These are phyloP conservation scores for Leishmania martiniquensis DNA, from an alignment of 208 protist genomes.

Conservation along the genomic window DNA sequence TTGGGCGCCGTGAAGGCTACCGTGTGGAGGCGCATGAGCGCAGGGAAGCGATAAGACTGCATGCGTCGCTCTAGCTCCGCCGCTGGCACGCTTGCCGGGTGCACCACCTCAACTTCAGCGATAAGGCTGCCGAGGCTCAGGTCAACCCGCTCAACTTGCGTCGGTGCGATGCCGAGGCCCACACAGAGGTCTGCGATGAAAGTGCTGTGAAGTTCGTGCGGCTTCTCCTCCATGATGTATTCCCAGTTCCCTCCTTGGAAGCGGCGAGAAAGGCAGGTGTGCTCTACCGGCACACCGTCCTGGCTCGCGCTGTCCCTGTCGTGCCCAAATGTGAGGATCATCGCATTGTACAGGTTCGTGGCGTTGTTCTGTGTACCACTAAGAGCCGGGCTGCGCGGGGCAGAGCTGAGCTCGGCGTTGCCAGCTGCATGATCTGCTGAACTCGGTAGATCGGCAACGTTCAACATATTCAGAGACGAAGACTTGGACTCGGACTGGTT, in stretches of 20 bases:
- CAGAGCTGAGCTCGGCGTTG: conserved; percentile 3
- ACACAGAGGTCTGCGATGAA: conserved; percentile 50
- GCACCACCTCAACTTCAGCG: conserved; percentile 45
- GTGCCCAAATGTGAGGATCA: not conserved
- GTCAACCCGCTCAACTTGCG: conserved; percentile 38
- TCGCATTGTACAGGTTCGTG: not conserved
- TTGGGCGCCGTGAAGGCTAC: conserved; percentile 36
- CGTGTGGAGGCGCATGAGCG: conserved; percentile 37
- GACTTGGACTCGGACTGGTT: not conserved
- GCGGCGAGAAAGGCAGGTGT: conserved; percentile 31
- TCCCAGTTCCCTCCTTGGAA: conserved; percentile 59
- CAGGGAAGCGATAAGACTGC: conserved; percentile 41
- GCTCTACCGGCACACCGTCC: conserved; percentile 5
- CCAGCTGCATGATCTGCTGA: not conserved
- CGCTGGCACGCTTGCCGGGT: conserved; percentile 32
- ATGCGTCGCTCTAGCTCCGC: conserved; percentile 50
- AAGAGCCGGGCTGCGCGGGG: not conserved
- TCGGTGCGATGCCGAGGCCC: conserved; percentile 43
- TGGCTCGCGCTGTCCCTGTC: not conserved
- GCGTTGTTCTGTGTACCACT: not conserved
- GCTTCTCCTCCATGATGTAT: conserved; percentile 53
- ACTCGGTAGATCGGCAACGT: conserved; percentile 9
- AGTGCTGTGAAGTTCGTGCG: conserved; percentile 44
- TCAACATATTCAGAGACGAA: not conserved
- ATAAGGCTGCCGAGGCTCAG: conserved; percentile 35